Evolutionary conservation across 306 rosid species (phyloP), one percentile per base, ranked within the genome.

Genomic region (Castanopsis chinensis): DNA sequence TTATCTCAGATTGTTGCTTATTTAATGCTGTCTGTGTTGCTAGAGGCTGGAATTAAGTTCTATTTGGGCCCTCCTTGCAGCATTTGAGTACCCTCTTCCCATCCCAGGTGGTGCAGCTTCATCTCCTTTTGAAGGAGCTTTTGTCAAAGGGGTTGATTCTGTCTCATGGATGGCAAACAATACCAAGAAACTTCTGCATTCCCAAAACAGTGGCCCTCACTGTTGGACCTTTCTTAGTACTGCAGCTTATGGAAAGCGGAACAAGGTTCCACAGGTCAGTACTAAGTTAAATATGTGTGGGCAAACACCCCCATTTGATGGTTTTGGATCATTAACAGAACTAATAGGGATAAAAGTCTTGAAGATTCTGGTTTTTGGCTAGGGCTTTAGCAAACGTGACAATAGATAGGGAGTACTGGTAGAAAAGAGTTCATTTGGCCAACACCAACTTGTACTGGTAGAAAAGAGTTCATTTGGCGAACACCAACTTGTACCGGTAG

Each of bases 191-290:
- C 84, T 92, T 49, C 71, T 21, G 72, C 82, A 80, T 71, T 87
- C 89, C 78, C 80, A 75, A 68, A 84, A 71, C 49, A 83, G 85
- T 25, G 91, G 95, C 70, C 92, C 97, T 74, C 89, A 90, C 68
- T 91, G 97, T 83, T 92, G 99, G 99, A 94, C 97, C 87, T 91
- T 91, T 81, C 89, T 94, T 21, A 94, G 97, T 78, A 92, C 92
- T 49, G 91, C 95, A 75, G 90, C 90, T 75, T 94, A 86, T 83
- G 97, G 91, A 75, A 92, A 91, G 85, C 88, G 84, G 81, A 88
- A 91, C 88, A 92, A 94, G 83, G 99, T 92, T 87, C 99, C 97
- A 21, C 97, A 94, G 97, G 99, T 94, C 58, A 72, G 84, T 70
- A 55, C 41, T 37, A 19, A 58, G 53, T 49, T 54, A 32, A 49